phyloP scores from a whole-genome alignment of 2,329 filamentous ascomycete species.

The Biscogniauxia mediterranea region DNA sequence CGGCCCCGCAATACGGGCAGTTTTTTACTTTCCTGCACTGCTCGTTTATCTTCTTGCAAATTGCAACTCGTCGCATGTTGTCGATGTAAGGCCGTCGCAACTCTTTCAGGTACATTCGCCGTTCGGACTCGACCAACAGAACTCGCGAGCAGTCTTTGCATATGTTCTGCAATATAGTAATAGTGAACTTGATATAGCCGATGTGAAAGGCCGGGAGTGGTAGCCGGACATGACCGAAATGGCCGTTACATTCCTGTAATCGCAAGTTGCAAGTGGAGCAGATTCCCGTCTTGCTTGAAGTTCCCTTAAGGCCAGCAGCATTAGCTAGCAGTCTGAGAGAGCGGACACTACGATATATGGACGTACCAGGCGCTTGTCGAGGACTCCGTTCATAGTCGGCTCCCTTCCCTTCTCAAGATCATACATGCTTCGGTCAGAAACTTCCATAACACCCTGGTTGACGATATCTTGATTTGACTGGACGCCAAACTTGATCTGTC shows the following conservation, averaged over 20 bases:
- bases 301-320: slow-evolving; percentile 35
- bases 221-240: slow-evolving; percentile 91
- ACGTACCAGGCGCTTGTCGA: slow-evolving; percentile 71
- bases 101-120: slow-evolving; percentile 73
- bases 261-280: slow-evolving; percentile 83
- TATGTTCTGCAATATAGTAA: slow-evolving; percentile 88
- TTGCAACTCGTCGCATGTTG: slow-evolving; percentile 77
- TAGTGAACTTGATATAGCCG: slow-evolving; percentile 91
- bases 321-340: slow-evolving; percentile 27
- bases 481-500: slow-evolving; percentile 90
- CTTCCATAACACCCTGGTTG: slow-evolving; percentile 90
- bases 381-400: slow-evolving; percentile 77
- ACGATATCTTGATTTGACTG: slow-evolving; percentile 94
- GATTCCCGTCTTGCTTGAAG: slow-evolving; percentile 75
- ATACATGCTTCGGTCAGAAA: slow-evolving; percentile 92
- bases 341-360: too few relatives aligned
- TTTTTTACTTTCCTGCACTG: slow-evolving; percentile 83
- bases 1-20: slow-evolving; percentile 75
- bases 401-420: slow-evolving; percentile 78
- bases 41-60: slow-evolving; percentile 85
- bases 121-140: slow-evolving; percentile 76
- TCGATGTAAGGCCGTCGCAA: slow-evolving; percentile 80
- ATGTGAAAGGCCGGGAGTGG: slow-evolving; percentile 93
- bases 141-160: slow-evolving; percentile 93
- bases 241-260: slow-evolving; percentile 83